A percentile compares a stretch with the other conserved stretches of the same genome.
Evolutionary conservation across 2,329 filamentous ascomycete genomes (phyloP).

Genomic region (Ophiostoma triangulosporum): DNA sequence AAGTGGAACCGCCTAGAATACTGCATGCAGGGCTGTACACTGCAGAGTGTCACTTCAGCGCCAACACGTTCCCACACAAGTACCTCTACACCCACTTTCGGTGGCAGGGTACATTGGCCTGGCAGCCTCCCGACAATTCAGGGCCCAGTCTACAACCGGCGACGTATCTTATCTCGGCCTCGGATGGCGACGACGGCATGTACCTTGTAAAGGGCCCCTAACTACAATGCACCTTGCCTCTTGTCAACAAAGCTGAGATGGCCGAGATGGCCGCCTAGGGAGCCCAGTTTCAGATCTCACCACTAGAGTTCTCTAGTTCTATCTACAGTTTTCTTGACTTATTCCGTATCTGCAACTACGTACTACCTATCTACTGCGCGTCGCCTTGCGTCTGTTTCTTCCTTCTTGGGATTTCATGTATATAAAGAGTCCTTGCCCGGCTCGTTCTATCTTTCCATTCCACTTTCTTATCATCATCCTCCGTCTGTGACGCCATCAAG

Average conservation of each 20-base stretch:
- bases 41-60: not conserved
- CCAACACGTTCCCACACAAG: not conserved
- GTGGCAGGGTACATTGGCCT: not conserved
- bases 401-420: not conserved
- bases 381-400: not conserved
- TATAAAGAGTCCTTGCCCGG: not conserved
- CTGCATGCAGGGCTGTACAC: not conserved
- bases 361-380: not conserved
- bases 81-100: not conserved
- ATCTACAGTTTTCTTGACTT: not conserved
- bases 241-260: not conserved
- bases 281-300: slow-evolving; percentile 1
- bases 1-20: not conserved
- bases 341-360: not conserved
- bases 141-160: not conserved
- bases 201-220: not conserved
- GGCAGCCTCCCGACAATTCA: not conserved
- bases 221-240: not conserved
- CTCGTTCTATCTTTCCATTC: not conserved
- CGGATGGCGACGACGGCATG: not conserved
- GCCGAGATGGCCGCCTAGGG: not conserved
- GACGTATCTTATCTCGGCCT: not conserved
- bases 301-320: not conserved
- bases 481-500: slow-evolving; percentile 2
- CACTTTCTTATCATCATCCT: not conserved